phyloP scores from a whole-genome alignment of 2,329 filamentous ascomycete genomes.

The Colletotrichum coccodes region DNA sequence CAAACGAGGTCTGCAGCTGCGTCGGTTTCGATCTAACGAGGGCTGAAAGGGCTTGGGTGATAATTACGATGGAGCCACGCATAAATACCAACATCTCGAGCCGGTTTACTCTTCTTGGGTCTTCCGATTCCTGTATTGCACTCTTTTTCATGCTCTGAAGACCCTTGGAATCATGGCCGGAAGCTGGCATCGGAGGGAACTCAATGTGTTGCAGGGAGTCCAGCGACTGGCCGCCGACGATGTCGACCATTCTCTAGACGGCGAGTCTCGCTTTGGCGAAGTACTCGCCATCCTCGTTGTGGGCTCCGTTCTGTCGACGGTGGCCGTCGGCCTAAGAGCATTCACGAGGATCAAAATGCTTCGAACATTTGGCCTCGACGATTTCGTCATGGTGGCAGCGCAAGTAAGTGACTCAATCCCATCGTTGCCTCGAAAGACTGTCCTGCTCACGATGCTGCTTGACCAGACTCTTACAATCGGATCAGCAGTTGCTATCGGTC shows the following conservation, averaged over 20 bases:
- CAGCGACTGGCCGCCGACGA: background rate
- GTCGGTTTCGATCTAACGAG: background rate
- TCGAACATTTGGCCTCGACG: conserved; percentile 37
- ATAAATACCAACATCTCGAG: background rate
- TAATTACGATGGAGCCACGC: background rate
- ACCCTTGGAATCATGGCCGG: background rate
- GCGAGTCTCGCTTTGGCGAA: conserved; percentile 34
- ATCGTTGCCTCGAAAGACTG: background rate
- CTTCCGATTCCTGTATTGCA: background rate
- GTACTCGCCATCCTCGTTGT: conserved; percentile 37
- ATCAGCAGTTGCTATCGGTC: conserved; percentile 36
- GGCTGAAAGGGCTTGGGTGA: background rate
- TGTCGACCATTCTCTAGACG: conserved; percentile 36
- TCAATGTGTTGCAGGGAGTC: background rate
- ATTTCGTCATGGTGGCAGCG: conserved; percentile 36
- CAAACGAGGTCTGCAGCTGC: background rate
- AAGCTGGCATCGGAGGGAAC: background rate
- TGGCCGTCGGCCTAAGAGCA: conserved; percentile 36
- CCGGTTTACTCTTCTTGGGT: background rate
- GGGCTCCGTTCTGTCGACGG: conserved; percentile 35
- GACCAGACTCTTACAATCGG: conserved; percentile 33
- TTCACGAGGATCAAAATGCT: conserved; percentile 37
- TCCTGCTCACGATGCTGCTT: background rate
- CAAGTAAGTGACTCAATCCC: conserved; percentile 7
- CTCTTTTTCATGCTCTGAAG: background rate